A percentile compares a stretch with the other conserved stretches of the same genome.
These are phyloP conservation scores for Fusarium mexicanum DNA, from an alignment of 2,329 filamentous ascomycete species.

Conservation along the genomic window DNA sequence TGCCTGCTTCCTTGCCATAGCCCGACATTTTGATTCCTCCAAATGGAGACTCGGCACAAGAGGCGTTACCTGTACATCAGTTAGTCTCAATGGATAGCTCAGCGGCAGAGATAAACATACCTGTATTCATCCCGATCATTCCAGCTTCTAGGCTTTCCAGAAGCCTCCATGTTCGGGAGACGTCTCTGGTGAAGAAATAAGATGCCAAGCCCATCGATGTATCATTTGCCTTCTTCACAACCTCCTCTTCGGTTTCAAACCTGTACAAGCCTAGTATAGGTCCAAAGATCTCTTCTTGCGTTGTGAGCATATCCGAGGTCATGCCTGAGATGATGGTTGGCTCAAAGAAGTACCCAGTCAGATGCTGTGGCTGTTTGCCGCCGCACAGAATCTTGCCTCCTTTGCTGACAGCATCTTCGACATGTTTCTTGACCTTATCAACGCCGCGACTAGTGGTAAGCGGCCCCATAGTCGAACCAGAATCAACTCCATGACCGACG, in stretches of 20 bases:
- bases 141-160: constrained; percentile 29
- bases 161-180: constrained; percentile 20
- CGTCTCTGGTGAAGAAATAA: constrained; percentile 30
- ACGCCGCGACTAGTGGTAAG: constrained; percentile 10
- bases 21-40: constrained; percentile 27
- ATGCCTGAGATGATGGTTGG: constrained; percentile 17
- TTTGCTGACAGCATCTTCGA: constrained; percentile 7
- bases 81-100: accelerated
- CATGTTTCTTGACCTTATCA: not conserved
- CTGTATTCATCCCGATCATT: constrained; percentile 22
- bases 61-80: constrained; percentile 13
- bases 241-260: constrained; percentile 30
- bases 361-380: not conserved
- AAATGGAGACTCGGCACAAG: constrained; percentile 52
- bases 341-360: constrained; percentile 10
- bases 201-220: constrained; percentile 14
- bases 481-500: not conserved
- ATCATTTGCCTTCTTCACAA: constrained; percentile 15
- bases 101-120: not conserved
- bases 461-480: not conserved
- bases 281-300: constrained; percentile 27
- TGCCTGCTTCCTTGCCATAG: constrained; percentile 47
- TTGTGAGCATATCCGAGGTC: constrained; percentile 13
- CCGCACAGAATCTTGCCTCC: constrained; percentile 5
- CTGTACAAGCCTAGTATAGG: constrained; percentile 14